phyloP scores from a whole-genome alignment of 2,329 filamentous ascomycete genomes.

The Claviceps lovelessii region DNA sequence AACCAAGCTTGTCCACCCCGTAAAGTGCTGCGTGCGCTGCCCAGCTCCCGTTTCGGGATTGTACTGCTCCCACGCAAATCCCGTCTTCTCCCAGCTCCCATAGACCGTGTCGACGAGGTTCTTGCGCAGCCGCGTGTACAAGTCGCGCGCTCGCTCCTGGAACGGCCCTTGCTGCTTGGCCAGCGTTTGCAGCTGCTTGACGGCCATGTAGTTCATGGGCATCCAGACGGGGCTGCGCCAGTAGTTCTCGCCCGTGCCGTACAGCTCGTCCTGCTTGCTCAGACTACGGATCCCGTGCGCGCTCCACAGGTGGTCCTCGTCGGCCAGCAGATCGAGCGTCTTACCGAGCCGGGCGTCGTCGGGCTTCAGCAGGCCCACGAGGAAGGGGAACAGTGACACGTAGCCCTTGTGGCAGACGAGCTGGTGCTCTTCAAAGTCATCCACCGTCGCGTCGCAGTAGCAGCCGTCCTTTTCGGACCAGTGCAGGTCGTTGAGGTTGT shows the following conservation, averaged over 20 bases:
- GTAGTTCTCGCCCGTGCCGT: constrained; percentile 90
- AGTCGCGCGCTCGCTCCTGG: constrained; percentile 48
- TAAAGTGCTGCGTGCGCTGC: constrained; percentile 96
- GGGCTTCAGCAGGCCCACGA: constrained; percentile 63
- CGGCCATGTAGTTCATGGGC: constrained; percentile 83
- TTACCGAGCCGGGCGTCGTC: constrained; percentile 61
- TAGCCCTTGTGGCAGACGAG: constrained; percentile 96
- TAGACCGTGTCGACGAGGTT: constrained; percentile 86
- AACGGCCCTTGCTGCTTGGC: constrained; percentile 54
- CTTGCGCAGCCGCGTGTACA: constrained; percentile 64
- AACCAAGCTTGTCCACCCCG: constrained; percentile 95
- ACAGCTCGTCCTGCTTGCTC: constrained; percentile 68
- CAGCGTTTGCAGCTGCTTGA: constrained; percentile 59
- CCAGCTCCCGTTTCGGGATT: constrained; percentile 82
- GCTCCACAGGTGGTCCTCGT: constrained; percentile 82
- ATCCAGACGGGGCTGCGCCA: constrained; percentile 94
- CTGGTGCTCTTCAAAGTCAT: constrained; percentile 80
- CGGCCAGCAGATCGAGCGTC: constrained; percentile 61
- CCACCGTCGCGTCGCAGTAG: constrained; percentile 90
- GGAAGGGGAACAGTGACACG: constrained; percentile 81
- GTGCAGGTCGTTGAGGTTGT: constrained; percentile 84
- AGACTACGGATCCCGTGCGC: constrained; percentile 77
- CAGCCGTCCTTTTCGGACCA: constrained; percentile 70
- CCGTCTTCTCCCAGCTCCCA: constrained; percentile 74
- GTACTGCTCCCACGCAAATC: constrained; percentile 98